Evolutionary conservation across 2,329 filamentous ascomycete genomes (phyloP).

Genomic region (Aspergillus fructus): DNA sequence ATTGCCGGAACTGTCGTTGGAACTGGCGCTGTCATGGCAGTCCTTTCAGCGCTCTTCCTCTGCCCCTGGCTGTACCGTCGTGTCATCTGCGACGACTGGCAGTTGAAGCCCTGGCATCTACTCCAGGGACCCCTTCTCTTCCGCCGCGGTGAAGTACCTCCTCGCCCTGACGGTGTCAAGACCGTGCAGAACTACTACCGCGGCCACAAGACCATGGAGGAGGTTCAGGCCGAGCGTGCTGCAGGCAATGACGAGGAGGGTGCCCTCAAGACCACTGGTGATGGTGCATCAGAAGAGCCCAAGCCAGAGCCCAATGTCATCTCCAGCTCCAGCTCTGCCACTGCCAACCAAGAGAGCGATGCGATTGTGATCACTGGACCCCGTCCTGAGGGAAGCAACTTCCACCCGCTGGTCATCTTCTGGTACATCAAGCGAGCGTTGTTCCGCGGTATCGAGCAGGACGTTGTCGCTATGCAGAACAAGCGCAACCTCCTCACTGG

Average conservation of each 20-base stretch:
- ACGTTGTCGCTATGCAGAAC: conserved; percentile 17
- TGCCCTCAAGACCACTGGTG: neutral
- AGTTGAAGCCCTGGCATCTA: conserved; percentile 14
- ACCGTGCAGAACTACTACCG: conserved; percentile 16
- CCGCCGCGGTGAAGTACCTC: conserved; percentile 16
- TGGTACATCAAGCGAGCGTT: conserved; percentile 16
- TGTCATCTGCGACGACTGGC: conserved; percentile 16
- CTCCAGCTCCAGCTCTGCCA: neutral
- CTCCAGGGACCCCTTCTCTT: conserved; percentile 17
- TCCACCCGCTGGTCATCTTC: conserved; percentile 16
- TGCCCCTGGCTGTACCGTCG: conserved; percentile 18
- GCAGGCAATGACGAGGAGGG: conserved; percentile 2
- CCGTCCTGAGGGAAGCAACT: conserved; percentile 16
- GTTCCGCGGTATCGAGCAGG: conserved; percentile 20
- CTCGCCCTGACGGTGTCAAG: conserved; percentile 8
- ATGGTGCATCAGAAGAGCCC: neutral
- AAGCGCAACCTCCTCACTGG: conserved; percentile 18
- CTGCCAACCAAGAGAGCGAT: neutral
- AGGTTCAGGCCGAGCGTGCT: conserved; percentile 16
- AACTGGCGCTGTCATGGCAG: conserved; percentile 13
- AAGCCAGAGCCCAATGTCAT: neutral
- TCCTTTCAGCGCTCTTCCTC: conserved; percentile 11
- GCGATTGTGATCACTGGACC: conserved; percentile 12
- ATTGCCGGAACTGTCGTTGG: conserved; percentile 16
- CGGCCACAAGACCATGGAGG: conserved; percentile 20